phyloP scores from a whole-genome alignment of 805 yeast genomes.

The Citeromyces nyonsensis region DNA sequence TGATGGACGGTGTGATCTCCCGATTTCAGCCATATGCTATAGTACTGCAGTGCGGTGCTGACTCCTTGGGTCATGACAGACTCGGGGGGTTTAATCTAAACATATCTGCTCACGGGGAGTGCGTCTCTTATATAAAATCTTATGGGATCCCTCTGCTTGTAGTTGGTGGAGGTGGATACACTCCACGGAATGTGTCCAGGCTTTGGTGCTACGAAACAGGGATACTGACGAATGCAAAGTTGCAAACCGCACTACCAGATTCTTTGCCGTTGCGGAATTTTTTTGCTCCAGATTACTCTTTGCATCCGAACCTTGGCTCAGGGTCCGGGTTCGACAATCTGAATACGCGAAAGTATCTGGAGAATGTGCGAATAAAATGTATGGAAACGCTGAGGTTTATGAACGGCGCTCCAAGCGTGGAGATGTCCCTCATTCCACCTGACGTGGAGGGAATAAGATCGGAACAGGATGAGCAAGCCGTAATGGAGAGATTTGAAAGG shows the following conservation, averaged over 20 bases:
- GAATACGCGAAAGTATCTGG: conserved; percentile 71
- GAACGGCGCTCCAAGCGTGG: conserved; percentile 89
- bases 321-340: conserved; percentile 74
- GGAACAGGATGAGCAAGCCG: conserved; percentile 27
- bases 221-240: conserved; percentile 60
- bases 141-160: conserved; percentile 86
- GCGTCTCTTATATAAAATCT: conserved; percentile 78
- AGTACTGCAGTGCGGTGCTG: conserved; percentile 96
- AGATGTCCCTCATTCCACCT: conserved; percentile 85
- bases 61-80: conserved; percentile 84
- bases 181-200: conserved; percentile 88
- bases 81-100: conserved; percentile 88
- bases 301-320: conserved; percentile 75
- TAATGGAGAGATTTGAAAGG: conserved; percentile 16
- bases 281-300: conserved; percentile 82
- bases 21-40: conserved; percentile 89
- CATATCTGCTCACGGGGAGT: conserved; percentile 89
- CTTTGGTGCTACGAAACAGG: conserved; percentile 97
- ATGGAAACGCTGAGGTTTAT: conserved; percentile 69
- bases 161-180: conserved; percentile 96
- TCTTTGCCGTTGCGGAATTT: conserved; percentile 63
- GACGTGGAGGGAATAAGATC: conserved; percentile 23
- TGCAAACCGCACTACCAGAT: conserved; percentile 65
- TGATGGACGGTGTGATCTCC: conserved; percentile 80
- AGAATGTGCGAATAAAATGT: conserved; percentile 58